Conservation (phyloP, 1,284 basidiomycete genomes). For the Ceratobasidium sp. region DNA sequence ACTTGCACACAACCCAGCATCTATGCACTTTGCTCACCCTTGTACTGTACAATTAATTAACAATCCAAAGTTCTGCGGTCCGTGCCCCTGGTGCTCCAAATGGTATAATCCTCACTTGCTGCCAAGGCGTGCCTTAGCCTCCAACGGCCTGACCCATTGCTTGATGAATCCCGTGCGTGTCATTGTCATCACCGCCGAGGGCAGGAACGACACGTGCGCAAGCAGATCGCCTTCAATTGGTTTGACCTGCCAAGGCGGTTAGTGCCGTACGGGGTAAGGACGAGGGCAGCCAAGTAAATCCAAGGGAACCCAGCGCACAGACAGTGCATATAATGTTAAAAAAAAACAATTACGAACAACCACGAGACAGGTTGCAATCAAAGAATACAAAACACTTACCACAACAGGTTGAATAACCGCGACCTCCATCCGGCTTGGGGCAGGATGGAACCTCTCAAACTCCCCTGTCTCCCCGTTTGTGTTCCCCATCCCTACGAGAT, state of each 20-base stretch:
- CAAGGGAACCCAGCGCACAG: too few relatives aligned
- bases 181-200: constrained; percentile 76
- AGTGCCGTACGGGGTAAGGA: constrained; percentile 28
- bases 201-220: constrained; percentile 71
- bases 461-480: neutral
- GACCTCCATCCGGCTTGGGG: constrained; percentile 87
- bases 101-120: neutral
- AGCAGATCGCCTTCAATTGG: constrained; percentile 78
- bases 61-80: too few relatives aligned
- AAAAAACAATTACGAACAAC: too few relatives aligned
- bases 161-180: constrained; percentile 75
- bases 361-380: too few relatives aligned
- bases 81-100: too few relatives aligned
- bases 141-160: constrained; percentile 81
- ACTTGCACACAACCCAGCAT: too few relatives aligned
- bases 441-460: constrained; percentile 68
- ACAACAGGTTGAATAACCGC: constrained; percentile 90
- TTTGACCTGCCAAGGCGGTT: constrained; percentile 63
- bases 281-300: constrained; percentile 11
- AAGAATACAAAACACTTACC: constrained; percentile 57
- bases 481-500: neutral
- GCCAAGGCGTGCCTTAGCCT: constrained; percentile 25
- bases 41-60: too few relatives aligned
- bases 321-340: too few relatives aligned
- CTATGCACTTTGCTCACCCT: too few relatives aligned